Evolutionary conservation across 176 grass and related monocot genomes (phyloP), one percentile per base, ranked within the genome.

Genomic region (Bromus sterilis): DNA sequence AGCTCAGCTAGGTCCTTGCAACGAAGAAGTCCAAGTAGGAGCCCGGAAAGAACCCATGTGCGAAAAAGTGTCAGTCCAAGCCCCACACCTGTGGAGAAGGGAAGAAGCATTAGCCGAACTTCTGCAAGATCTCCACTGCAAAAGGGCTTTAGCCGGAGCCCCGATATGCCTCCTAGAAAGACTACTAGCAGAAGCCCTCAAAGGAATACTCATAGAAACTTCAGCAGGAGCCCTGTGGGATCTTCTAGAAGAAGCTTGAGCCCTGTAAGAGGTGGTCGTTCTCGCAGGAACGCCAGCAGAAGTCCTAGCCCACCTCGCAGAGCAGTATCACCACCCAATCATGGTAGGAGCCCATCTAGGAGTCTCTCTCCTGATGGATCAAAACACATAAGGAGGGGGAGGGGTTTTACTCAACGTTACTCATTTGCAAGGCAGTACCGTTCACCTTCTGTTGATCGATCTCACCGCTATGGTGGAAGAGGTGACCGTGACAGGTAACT

Each of bases 371-470:
- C 89, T 6, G 85, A 99, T 80, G 91, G 97, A 58, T 95, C 95
- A 43, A 98, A 98, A 74, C 93, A 91, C 37, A 82, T 93, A 80
- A 93, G 91, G 82, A 83, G 97, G 35, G 93, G 97, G 30, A 79
- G 97, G 26, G 97, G 93, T 71, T 99, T 99, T 78, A 99, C 91
- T 70, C 89, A 93, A 75, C 83, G 91, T 21, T 99, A 95, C 68
- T 93, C 97, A 13, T 99, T 88, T 87, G 97, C 97, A 86, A 99
- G 97, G 75, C 87, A 92, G 84, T 99, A 99, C 68, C 85, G 91
- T 5, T 95, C 97, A 33, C 97, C 93, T 80, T 91, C 93, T 78
- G 85, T 85, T 70, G 93, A 99, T 83, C 90, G 85, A 63, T 87
- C 79, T 18, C 74, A 89, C 75, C 96, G 93, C 9, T 93, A 88